These are phyloP conservation scores for Arxiozyma slooffiae DNA, from an alignment of 1,139 yeast genomes.

Conservation along the genomic window DNA sequence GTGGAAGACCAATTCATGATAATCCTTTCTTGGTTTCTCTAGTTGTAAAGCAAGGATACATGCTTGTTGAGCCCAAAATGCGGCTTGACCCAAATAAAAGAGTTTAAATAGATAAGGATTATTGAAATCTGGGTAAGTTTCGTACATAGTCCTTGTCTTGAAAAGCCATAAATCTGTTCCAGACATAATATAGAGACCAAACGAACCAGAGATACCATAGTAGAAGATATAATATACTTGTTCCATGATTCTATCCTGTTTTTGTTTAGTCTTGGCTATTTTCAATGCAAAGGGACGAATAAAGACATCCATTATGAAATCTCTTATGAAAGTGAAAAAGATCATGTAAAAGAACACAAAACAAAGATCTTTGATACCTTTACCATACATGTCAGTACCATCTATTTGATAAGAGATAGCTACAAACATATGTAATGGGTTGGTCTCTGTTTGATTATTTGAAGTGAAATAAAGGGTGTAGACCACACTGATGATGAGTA, in stretches of 20 bases:
- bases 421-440: slow-evolving; percentile 58
- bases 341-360: slow-evolving; percentile 76
- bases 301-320: slow-evolving; percentile 76
- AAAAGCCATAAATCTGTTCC: slow-evolving; percentile 81
- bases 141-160: slow-evolving; percentile 72
- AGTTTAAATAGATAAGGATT: slow-evolving; percentile 64
- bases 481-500: slow-evolving; percentile 37
- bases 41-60: slow-evolving; percentile 70
- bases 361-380: slow-evolving; percentile 73
- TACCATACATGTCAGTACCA: slow-evolving; percentile 49
- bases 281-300: slow-evolving; percentile 59
- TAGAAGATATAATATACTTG: slow-evolving; percentile 80
- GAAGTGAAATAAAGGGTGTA: slow-evolving; percentile 39
- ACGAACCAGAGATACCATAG: slow-evolving; percentile 72
- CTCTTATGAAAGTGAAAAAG: slow-evolving; percentile 83
- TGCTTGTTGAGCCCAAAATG: slow-evolving; percentile 96
- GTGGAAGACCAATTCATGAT: slow-evolving; percentile 80
- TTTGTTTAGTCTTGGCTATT: slow-evolving; percentile 44
- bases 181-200: slow-evolving; percentile 84
- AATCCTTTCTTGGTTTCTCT: slow-evolving; percentile 93
- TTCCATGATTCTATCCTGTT: slow-evolving; percentile 77
- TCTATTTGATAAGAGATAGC: slow-evolving; percentile 56
- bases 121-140: slow-evolving; percentile 70
- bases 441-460: slow-evolving; percentile 45
- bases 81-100: slow-evolving; percentile 85